Conservation (phyloP, 805 yeast species). For the Saturnispora zaruensis region DNA sequence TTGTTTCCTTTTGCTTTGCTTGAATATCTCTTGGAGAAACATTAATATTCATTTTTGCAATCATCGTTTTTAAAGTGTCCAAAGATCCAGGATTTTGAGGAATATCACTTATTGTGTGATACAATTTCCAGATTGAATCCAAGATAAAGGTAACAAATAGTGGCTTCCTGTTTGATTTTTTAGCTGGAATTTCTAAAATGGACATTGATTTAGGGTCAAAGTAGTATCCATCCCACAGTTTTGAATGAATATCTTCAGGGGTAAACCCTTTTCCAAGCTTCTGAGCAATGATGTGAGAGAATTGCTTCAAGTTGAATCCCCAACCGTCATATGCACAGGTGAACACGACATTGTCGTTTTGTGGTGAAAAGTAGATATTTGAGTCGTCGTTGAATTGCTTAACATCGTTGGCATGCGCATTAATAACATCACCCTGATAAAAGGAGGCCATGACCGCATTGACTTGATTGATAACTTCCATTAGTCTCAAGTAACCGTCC, state of each 20-base stretch:
- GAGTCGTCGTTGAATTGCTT: slow-evolving; percentile 63
- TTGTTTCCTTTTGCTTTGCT: slow-evolving; percentile 56
- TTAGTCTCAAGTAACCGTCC: slow-evolving; percentile 79
- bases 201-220: slow-evolving; percentile 86
- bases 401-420: slow-evolving; percentile 66
- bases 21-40: slow-evolving; percentile 67
- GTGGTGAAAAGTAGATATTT: slow-evolving; percentile 81
- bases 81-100: slow-evolving; percentile 49
- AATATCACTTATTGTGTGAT: slow-evolving; percentile 44
- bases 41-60: slow-evolving; percentile 58
- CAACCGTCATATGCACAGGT: slow-evolving; percentile 93
- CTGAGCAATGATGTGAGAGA: slow-evolving; percentile 70
- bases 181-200: slow-evolving; percentile 58
- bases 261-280: slow-evolving; percentile 54
- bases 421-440: slow-evolving; percentile 87
- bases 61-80: slow-evolving; percentile 68
- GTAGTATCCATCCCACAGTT: slow-evolving; percentile 93
- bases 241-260: slow-evolving; percentile 66
- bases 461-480: slow-evolving; percentile 80
- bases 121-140: slow-evolving; percentile 89
- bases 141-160: slow-evolving; percentile 79
- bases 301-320: slow-evolving; percentile 90
- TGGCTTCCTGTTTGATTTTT: slow-evolving; percentile 59
- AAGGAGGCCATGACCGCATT: slow-evolving; percentile 92
- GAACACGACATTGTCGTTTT: slow-evolving; percentile 79